Conservation (phyloP, 2,329 filamentous ascomycete genomes). For the Ceratocystis colombiana region DNA sequence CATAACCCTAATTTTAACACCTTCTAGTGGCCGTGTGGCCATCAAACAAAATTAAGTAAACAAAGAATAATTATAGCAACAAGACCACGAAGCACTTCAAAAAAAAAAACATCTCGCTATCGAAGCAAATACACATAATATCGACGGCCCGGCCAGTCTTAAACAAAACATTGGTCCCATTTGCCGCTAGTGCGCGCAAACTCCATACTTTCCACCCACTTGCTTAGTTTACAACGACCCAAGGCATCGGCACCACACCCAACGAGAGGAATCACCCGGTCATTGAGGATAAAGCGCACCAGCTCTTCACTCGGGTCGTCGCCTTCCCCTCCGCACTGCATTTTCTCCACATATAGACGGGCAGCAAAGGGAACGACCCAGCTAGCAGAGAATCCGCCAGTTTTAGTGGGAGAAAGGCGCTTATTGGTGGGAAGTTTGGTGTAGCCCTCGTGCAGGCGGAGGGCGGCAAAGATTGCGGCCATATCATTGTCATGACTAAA, state of each 20-base stretch:
- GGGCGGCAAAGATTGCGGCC: conserved; percentile 61
- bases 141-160: neutral
- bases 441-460: conserved; percentile 67
- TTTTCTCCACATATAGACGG: conserved; percentile 79
- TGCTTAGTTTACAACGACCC: conserved; percentile 59
- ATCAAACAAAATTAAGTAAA: neutral
- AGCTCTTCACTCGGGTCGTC: conserved; percentile 49
- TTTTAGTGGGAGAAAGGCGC: conserved; percentile 42
- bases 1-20: neutral
- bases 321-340: conserved; percentile 46
- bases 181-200: conserved; percentile 63
- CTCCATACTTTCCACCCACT: conserved; percentile 62
- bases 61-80: neutral
- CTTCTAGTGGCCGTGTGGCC: neutral
- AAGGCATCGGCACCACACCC: conserved; percentile 59
- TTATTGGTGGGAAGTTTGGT: conserved; percentile 42
- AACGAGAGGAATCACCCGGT: conserved; percentile 62
- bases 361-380: conserved; percentile 77
- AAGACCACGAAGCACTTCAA: no score
- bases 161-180: conserved; percentile 57
- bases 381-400: conserved; percentile 60
- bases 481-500: conserved; percentile 91
- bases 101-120: neutral
- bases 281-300: conserved; percentile 73
- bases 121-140: no score